Evolutionary conservation across 345 rosid species (phyloP), one percentile per base, ranked within the genome.

Genomic region (Brassica napus): DNA sequence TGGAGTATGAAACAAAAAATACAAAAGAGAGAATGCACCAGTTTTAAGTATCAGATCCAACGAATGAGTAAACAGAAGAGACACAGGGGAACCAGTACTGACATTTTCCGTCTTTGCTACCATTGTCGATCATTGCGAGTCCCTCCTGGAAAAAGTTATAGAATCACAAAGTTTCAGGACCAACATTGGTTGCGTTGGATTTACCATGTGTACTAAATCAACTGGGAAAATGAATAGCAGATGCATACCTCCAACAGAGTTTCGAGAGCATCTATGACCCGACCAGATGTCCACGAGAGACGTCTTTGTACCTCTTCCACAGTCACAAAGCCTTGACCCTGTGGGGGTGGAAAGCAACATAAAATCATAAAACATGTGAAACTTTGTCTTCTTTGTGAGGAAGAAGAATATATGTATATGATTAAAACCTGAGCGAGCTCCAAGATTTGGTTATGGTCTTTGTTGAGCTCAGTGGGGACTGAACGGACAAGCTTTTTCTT

Each of bases 401-500:
- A 1, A 44, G 52, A 32, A 37, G 47, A 54, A 16, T 68, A 32
- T 34, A 52, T 15, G 16, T 12, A 65, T 65, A 39, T 64, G 66
- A 44, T 31, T 31, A 78, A 58, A 58, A 81, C 81, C 97, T 94
- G 98, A 71, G 97, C 95, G 21, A 92, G 82, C 83, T 92, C 95
- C 85, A 94, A 74, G 73, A 94, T 90, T 77, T 86, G 94, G 71
- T 94, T 94, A 74, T 94, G 98, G 80, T 94, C 98, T 86, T 89
- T 92, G 85, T 94, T 92, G 77, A 92, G 82, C 82, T 91, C 98
- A n/a, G 98, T 91, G n/a, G 98, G 96, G 60, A 94, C 97, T 61
- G 97, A 92, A 60, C 95, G 90, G 75, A 91, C 86, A 58, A 94
- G 91, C 86, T 92, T 94, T 82, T 82, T 92, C 85, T 90, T 92